Evolutionary conservation across 257 asterid species (phyloP).

Genomic region (Solanum microdontum): DNA sequence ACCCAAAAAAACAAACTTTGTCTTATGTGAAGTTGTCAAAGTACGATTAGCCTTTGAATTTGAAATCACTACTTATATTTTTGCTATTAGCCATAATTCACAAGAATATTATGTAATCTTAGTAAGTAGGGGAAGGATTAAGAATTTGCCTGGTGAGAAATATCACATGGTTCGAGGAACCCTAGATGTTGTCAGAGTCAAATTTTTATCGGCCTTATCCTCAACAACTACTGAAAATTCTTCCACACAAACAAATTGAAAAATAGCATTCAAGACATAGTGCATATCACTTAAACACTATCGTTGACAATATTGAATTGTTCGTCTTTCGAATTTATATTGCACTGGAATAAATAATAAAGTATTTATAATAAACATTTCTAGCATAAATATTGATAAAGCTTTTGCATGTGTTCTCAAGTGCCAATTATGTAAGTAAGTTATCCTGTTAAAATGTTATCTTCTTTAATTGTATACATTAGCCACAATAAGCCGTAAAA

Average conservation of each 20-base stretch:
- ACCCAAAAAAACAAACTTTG: background rate
- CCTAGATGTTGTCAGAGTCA: too few relatives aligned
- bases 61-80: too few relatives aligned
- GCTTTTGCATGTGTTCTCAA: background rate
- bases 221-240: too few relatives aligned
- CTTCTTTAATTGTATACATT: too few relatives aligned
- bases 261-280: too few relatives aligned
- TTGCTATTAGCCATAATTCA: background rate
- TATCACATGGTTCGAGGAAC: too few relatives aligned
- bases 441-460: too few relatives aligned
- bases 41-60: background rate
- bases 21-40: background rate
- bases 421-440: background rate
- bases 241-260: too few relatives aligned
- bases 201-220: too few relatives aligned
- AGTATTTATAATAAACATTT: background rate
- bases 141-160: background rate
- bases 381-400: too few relatives aligned
- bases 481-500: background rate
- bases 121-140: background rate
- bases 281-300: background rate
- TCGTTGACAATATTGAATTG: background rate
- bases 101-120: background rate
- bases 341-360: background rate
- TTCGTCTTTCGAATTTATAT: too few relatives aligned